phyloP scores from a whole-genome alignment of 2,329 filamentous ascomycete genomes.

The Tolypocladium guangdongense region DNA sequence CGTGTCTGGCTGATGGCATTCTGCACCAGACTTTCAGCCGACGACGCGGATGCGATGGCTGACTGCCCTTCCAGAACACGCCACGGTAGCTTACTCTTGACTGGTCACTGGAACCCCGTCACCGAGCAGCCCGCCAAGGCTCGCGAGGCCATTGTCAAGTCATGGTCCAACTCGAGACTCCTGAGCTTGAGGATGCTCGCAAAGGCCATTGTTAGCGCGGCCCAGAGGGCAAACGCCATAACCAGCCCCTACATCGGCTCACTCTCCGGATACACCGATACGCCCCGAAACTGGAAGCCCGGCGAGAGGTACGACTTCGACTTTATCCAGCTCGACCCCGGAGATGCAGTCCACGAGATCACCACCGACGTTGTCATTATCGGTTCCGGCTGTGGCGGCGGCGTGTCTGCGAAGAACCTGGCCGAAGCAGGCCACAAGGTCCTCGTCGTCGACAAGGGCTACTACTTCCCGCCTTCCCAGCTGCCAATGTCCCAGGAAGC shows the following conservation, averaged over 20 bases:
- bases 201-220: slow-evolving; percentile 43
- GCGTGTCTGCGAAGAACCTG: slow-evolving; percentile 69
- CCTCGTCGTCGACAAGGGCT: slow-evolving; percentile 72
- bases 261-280: slow-evolving; percentile 46
- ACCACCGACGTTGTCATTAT: slow-evolving; percentile 77
- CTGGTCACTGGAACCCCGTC: slow-evolving; percentile 54
- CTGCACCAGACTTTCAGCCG: neutral
- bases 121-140: slow-evolving; percentile 47
- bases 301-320: slow-evolving; percentile 42
- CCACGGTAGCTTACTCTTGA: slow-evolving; percentile 52
- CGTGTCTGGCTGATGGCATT: neutral
- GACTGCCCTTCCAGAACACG: slow-evolving; percentile 37
- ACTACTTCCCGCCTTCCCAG: slow-evolving; percentile 60
- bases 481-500: slow-evolving; percentile 62
- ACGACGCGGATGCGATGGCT: neutral
- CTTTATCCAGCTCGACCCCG: slow-evolving; percentile 46
- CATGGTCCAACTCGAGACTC: slow-evolving; percentile 50
- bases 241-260: slow-evolving; percentile 42
- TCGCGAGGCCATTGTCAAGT: slow-evolving; percentile 50
- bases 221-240: slow-evolving; percentile 43
- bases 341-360: slow-evolving; percentile 41
- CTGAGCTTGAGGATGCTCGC: slow-evolving; percentile 42
- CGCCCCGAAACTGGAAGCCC: slow-evolving; percentile 38
- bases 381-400: slow-evolving; percentile 79
- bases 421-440: slow-evolving; percentile 66